Evolutionary conservation across 352 stramenopile genomes (phyloP).

Genomic region (Phytophthora colocasiae): DNA sequence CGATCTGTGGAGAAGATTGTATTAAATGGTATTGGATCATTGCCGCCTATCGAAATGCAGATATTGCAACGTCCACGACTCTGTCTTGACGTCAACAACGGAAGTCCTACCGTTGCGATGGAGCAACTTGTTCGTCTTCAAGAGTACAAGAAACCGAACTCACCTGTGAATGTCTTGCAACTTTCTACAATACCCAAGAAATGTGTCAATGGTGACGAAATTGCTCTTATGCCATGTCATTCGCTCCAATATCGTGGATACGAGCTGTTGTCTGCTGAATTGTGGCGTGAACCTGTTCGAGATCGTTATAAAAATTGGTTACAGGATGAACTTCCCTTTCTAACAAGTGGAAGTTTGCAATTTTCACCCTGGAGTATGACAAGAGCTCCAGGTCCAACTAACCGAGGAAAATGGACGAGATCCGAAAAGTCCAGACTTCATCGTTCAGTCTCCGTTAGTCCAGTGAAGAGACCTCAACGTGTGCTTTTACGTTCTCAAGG

Average conservation of each 20-base stretch:
- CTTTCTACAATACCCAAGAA: slow-evolving; percentile 60
- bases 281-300: slow-evolving; percentile 62
- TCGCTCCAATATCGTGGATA: slow-evolving; percentile 52
- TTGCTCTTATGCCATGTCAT: slow-evolving; percentile 81
- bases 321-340: slow-evolving; percentile 54
- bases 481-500: slow-evolving; percentile 58
- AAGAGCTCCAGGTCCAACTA: slow-evolving; percentile 19
- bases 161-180: slow-evolving; percentile 43
- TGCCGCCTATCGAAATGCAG: slow-evolving; percentile 47
- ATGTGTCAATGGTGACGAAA: slow-evolving; percentile 54
- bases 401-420: slow-evolving; percentile 59
- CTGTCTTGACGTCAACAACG: slow-evolving; percentile 42
- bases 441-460: slow-evolving; percentile 9
- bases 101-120: slow-evolving; percentile 24
- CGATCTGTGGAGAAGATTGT: neutral
- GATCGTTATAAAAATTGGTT: slow-evolving; percentile 69
- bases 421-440: slow-evolving; percentile 47
- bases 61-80: slow-evolving; percentile 55
- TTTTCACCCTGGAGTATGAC: slow-evolving; percentile 48
- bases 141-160: slow-evolving; percentile 33
- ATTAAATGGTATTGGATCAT: slow-evolving; percentile 1
- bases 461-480: slow-evolving; percentile 23
- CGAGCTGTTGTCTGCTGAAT: slow-evolving; percentile 41
- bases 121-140: slow-evolving; percentile 67
- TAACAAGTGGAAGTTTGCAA: slow-evolving; percentile 28